A percentile compares a stretch with the other conserved stretches of the same genome.
Conservation (phyloP, 306 rosid species). For the Lagenaria siceraria region DNA sequence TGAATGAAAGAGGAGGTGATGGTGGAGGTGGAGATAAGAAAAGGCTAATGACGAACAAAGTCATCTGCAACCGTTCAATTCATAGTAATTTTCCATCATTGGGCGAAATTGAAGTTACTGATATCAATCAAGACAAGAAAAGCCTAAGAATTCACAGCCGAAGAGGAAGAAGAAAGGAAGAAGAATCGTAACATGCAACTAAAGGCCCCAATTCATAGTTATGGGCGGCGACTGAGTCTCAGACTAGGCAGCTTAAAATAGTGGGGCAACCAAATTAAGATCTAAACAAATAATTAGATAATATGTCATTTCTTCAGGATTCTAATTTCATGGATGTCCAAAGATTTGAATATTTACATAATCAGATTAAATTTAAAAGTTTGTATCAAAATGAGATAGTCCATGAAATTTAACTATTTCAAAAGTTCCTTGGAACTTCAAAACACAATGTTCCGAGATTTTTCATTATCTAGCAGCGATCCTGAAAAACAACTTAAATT, state of each 20-base stretch:
- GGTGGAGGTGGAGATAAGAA: neutral
- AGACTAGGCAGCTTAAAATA: no score
- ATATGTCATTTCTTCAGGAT: no score
- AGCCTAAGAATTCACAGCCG: neutral
- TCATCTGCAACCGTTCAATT: conserved; percentile 1
- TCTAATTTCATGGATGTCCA: no score
- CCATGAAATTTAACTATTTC: no score
- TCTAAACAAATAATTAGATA: no score
- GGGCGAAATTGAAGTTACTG: neutral
- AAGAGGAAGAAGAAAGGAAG: neutral
- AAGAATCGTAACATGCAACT: no score
- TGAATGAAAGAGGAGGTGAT: neutral
- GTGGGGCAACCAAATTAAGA: no score
- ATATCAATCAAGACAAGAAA: neutral
- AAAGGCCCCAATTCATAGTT: no score
- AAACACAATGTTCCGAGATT: neutral
- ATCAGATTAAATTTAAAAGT: no score
- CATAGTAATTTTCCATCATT: neutral
- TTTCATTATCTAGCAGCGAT: neutral
- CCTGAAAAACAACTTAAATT: neutral
- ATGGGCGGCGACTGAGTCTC: no score
- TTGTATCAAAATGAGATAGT: no score
- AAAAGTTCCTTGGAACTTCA: neutral
- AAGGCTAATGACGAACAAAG: neutral
- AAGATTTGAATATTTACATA: no score